phyloP scores from a whole-genome alignment of 2,329 filamentous ascomycete genomes.

The Ophiostoma australiae region DNA sequence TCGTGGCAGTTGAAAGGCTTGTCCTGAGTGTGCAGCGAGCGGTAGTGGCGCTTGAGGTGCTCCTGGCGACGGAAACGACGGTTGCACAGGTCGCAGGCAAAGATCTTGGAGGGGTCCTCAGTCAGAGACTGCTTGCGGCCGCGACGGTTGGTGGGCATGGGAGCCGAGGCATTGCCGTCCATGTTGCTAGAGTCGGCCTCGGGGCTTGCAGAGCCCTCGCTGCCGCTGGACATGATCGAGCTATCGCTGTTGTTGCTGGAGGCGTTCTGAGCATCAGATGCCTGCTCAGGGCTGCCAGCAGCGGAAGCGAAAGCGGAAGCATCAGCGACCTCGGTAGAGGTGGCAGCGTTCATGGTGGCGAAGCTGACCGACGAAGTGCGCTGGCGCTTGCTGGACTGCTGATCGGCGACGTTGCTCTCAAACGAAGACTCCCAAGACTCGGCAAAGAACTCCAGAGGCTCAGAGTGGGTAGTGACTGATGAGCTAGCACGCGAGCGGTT shows the following conservation, averaged over 20 bases:
- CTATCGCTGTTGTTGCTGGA: conserved; percentile 30
- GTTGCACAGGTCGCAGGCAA: conserved; percentile 93
- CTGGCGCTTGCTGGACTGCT: conserved; percentile 55
- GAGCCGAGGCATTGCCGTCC: conserved; percentile 35
- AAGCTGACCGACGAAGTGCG: conserved; percentile 40
- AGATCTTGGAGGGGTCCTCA: conserved; percentile 96
- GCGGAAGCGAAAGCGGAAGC: conserved; percentile 24
- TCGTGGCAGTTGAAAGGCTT: conserved; percentile 98
- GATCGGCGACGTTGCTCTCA: conserved; percentile 50
- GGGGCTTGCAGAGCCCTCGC: conserved; percentile 33
- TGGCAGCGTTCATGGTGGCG: conserved; percentile 41
- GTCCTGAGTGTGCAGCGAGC: conserved; percentile 95
- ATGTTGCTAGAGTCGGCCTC: conserved; percentile 17
- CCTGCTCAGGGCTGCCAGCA: conserved; percentile 35
- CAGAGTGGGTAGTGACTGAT: conserved; percentile 68
- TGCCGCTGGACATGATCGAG: conserved; percentile 28
- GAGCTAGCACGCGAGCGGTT: conserved; percentile 65
- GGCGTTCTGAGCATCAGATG: conserved; percentile 26
- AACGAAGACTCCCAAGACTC: conserved; percentile 63
- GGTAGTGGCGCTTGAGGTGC: conserved; percentile 97
- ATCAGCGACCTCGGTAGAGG: conserved; percentile 11
- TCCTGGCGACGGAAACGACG: conserved; percentile 97
- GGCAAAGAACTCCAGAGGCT: conserved; percentile 60
- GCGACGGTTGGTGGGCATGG: conserved; percentile 72
- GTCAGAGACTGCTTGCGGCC: conserved; percentile 98